phyloP scores from a whole-genome alignment of 805 yeast genomes.

The Yamadazyma olivae region DNA sequence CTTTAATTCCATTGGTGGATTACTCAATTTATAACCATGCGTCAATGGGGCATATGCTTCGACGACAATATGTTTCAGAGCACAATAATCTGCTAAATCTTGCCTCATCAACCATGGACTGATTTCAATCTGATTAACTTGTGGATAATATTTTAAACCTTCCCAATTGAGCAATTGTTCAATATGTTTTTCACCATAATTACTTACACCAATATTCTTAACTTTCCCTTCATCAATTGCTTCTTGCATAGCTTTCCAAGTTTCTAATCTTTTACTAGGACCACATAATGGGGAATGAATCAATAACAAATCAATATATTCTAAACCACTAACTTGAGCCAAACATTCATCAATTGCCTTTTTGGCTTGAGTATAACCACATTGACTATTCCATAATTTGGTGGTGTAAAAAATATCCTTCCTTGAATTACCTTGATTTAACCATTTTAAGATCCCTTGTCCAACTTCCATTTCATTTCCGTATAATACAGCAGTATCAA shows the following conservation, averaged over 20 bases:
- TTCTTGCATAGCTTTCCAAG: constrained; percentile 57
- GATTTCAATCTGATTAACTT: constrained; percentile 48
- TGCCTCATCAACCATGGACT: constrained; percentile 49
- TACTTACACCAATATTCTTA: constrained; percentile 60
- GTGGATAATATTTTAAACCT: constrained; percentile 42
- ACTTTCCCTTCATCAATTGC: constrained; percentile 49
- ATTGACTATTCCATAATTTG: constrained; percentile 68
- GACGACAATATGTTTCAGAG: constrained; percentile 21
- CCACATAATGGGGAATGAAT: constrained; percentile 57
- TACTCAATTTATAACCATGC: constrained; percentile 29
- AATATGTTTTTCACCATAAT: constrained; percentile 56
- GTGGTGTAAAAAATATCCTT: constrained; percentile 51
- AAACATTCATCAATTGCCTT: constrained; percentile 57
- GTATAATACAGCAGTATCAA: constrained; percentile 73
- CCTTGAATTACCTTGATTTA: constrained; percentile 29
- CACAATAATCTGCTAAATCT: constrained; percentile 32
- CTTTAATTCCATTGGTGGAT: constrained; percentile 17
- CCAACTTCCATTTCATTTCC: constrained; percentile 70
- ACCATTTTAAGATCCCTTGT: constrained; percentile 48
- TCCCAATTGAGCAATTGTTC: constrained; percentile 49
- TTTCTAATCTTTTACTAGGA: constrained; percentile 40
- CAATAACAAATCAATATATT: constrained; percentile 70
- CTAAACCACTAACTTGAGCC: constrained; percentile 46
- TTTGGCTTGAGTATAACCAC: constrained; percentile 57
- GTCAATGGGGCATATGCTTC: constrained; percentile 41